Evolutionary conservation across 768 basidiomycete species (phyloP), one percentile per base, ranked within the genome.

Genomic region (Lactifluus echinatus): DNA sequence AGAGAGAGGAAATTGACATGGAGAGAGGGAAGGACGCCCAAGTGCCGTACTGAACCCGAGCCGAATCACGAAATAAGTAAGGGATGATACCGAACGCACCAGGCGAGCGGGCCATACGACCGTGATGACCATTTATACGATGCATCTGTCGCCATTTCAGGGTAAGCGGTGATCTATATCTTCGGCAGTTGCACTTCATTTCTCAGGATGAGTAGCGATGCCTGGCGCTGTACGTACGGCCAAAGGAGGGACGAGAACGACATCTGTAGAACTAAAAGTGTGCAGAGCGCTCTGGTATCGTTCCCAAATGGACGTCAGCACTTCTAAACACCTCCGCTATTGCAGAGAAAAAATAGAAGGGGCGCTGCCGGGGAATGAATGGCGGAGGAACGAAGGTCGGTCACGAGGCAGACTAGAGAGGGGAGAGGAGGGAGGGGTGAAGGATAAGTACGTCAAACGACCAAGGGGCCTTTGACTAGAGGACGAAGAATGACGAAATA

Each of bases 111-210:
- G 57, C 57, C 57, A 52, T 45, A 17, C 37, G 21, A 45, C 57
- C 57, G 57, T 47, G 57, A 59, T 59, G 53, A 49, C 52, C 53
- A 34, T 53, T 58, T 40, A 59, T 53, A 48, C 14, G 51, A 42
- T 21, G 2, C 29, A 23, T 49, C 31, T 31, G 40, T 54, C 40
- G 52, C 57, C 40, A 36, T 53, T 43, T 50, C 40, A 36, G 53
- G 57, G 53, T 12, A 59, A 29, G 58, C 53, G 58, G 36, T 50
- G 58, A 59, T 59, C 58, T 50, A 59, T 59, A 59, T 59, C 53
- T 39, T 59, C 58, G 48, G 48, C 42, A 55, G 53, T 50, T 44
- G 21, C 26, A 34, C 14, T 37, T 40, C 49, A 45, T 45, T 51
- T 55, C 53, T 59, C 48, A 55, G 42, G 58, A 55, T 50, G 58